These are phyloP conservation scores for Phaffia australis DNA, from an alignment of 768 basidiomycete species.

Conservation along the genomic window DNA sequence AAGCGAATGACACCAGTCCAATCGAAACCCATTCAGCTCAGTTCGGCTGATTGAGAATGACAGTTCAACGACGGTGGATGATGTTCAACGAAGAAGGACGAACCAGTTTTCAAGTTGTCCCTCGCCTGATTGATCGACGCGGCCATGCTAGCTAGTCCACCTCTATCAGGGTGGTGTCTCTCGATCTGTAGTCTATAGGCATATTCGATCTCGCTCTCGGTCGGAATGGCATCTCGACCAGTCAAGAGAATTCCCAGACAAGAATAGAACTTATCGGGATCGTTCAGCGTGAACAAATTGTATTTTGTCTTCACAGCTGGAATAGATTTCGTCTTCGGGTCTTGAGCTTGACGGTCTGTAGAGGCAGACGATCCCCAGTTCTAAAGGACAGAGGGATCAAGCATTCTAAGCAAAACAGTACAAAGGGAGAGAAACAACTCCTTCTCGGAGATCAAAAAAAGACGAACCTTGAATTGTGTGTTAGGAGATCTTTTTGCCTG, in stretches of 20 bases:
- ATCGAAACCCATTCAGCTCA: background rate
- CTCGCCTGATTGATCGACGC: slow-evolving; percentile 9
- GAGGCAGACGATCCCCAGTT: background rate
- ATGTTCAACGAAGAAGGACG: background rate
- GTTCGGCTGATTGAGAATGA: background rate
- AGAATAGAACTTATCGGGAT: background rate
- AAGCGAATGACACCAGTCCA: slow-evolving; percentile 13
- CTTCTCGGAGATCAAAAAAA: too few relatives aligned
- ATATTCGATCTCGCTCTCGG: slow-evolving; percentile 8
- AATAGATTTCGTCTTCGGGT: background rate
- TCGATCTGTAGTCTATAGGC: slow-evolving; percentile 8
- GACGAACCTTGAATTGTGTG: too few relatives aligned
- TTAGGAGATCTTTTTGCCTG: too few relatives aligned
- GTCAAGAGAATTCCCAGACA: background rate
- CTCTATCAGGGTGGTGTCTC: slow-evolving; percentile 10
- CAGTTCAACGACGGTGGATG: background rate
- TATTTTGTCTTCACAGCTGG: background rate
- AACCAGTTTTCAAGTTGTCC: background rate
- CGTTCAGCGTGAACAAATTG: background rate
- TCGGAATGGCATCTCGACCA: background rate
- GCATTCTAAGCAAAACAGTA: too few relatives aligned
- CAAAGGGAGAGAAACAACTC: too few relatives aligned
- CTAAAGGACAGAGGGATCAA: background rate
- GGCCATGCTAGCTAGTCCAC: slow-evolving; percentile 7
- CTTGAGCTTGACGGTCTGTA: background rate